Conservation (phyloP, 2,329 filamentous ascomycete genomes). For the Colletotrichum noveboracense region DNA sequence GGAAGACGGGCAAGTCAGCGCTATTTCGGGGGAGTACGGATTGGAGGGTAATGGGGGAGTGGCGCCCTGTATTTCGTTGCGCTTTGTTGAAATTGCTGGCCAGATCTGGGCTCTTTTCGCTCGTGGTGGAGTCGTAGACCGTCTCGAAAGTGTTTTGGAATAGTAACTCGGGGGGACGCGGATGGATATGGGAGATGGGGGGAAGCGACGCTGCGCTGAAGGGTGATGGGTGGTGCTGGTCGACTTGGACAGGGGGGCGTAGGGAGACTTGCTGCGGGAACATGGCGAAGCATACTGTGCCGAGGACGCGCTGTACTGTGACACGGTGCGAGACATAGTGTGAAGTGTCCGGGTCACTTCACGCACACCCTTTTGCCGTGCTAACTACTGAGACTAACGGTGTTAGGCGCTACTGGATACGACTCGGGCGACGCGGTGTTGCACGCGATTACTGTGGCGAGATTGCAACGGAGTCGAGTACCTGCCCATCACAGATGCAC, state of each 20-base stretch:
- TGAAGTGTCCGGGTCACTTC: background rate
- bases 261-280: background rate
- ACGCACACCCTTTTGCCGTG: background rate
- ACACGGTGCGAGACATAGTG: background rate
- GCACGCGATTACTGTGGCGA: background rate
- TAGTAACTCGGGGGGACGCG: slow-evolving; percentile 15
- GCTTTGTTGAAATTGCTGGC: slow-evolving; percentile 13
- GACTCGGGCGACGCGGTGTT: background rate
- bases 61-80: slow-evolving; percentile 4
- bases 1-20: background rate
- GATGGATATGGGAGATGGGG: slow-evolving; percentile 22
- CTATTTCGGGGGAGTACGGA: slow-evolving; percentile 20
- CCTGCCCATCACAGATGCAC: background rate
- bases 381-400: background rate
- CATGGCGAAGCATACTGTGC: slow-evolving; percentile 1
- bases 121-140: slow-evolving; percentile 12
- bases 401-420: slow-evolving; percentile 3
- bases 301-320: background rate
- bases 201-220: background rate
- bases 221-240: background rate
- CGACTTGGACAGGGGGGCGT: background rate
- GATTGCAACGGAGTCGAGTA: background rate
- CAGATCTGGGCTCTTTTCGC: slow-evolving; percentile 4
- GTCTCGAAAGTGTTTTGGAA: slow-evolving; percentile 29
- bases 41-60: background rate